These are phyloP conservation scores for Zarea fungicola DNA, from an alignment of 2,329 filamentous ascomycete species.

Conservation along the genomic window DNA sequence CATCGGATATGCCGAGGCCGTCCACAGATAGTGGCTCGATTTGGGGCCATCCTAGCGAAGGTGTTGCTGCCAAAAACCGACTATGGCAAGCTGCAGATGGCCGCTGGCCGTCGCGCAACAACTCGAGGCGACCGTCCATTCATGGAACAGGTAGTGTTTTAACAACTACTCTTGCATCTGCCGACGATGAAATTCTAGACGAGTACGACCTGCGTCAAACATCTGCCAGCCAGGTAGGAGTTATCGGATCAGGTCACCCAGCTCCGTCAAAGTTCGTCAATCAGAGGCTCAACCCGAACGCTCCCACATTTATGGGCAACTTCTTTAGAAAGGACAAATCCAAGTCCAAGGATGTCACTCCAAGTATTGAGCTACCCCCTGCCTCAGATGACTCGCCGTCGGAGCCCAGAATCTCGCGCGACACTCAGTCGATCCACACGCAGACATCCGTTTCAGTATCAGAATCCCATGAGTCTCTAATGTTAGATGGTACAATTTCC, in stretches of 20 bases:
- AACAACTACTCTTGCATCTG: constrained; percentile 56
- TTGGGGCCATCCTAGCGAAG: constrained; percentile 54
- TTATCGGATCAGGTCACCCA: constrained; percentile 74
- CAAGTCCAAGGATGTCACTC: constrained; percentile 29
- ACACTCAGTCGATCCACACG: constrained; percentile 53
- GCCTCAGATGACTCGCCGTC: constrained; percentile 44
- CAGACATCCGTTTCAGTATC: constrained; percentile 46
- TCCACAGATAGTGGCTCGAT: constrained; percentile 75
- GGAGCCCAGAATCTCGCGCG: constrained; percentile 50
- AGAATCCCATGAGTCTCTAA: constrained; percentile 55
- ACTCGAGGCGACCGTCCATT: constrained; percentile 74
- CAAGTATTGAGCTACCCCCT: constrained; percentile 33
- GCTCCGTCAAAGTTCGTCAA: constrained; percentile 39
- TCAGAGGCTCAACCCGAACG: constrained; percentile 75
- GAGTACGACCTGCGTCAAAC: constrained; percentile 49
- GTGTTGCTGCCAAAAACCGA: constrained; percentile 46
- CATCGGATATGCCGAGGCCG: constrained; percentile 66
- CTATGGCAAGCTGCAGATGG: constrained; percentile 61
- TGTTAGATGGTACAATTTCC: constrained; percentile 50
- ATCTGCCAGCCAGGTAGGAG: constrained; percentile 55
- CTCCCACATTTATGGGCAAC: constrained; percentile 77
- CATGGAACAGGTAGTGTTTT: constrained; percentile 66
- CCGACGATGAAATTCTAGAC: constrained; percentile 59
- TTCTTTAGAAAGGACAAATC: constrained; percentile 49
- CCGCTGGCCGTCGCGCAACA: constrained; percentile 55